A percentile compares a stretch with the other conserved stretches of the same genome.
These are phyloP conservation scores for Rhodotorula paludigena DNA, from an alignment of 768 basidiomycete genomes.

Conservation along the genomic window DNA sequence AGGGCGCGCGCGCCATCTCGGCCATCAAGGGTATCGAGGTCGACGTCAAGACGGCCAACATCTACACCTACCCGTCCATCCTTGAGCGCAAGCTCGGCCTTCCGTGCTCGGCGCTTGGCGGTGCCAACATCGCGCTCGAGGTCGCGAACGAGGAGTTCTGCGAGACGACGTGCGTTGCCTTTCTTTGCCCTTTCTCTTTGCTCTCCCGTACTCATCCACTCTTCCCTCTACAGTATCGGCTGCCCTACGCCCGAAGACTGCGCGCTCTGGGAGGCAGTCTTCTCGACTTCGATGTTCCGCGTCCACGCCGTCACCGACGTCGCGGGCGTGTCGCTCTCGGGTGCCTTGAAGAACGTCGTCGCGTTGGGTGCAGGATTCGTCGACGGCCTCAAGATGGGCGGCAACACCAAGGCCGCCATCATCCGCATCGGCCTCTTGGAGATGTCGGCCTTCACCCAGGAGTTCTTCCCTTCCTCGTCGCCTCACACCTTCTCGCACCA, in stretches of 20 bases:
- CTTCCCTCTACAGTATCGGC: constrained; percentile 22
- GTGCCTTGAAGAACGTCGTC: constrained; percentile 52
- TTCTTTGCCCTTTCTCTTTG: constrained; percentile 31
- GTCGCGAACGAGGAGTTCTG: constrained; percentile 50
- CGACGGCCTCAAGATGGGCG: constrained; percentile 47
- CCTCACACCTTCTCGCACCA: constrained; percentile 50
- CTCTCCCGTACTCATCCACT: not conserved
- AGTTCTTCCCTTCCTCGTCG: constrained; percentile 50
- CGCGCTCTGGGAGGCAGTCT: constrained; percentile 45
- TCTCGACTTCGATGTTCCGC: constrained; percentile 48
- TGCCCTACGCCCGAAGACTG: constrained; percentile 37
- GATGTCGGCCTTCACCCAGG: constrained; percentile 51
- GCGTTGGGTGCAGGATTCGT: constrained; percentile 45
- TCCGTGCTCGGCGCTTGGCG: constrained; percentile 49
- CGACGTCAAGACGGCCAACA: constrained; percentile 47
- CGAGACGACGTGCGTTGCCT: constrained; percentile 47
- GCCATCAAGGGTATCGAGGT: constrained; percentile 52
- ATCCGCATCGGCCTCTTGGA: constrained; percentile 53
- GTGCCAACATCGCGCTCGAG: constrained; percentile 51
- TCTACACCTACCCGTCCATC: constrained; percentile 51
- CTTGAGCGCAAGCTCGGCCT: constrained; percentile 48
- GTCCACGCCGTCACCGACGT: constrained; percentile 51
- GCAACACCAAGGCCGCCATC: constrained; percentile 48
- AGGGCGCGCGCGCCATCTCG: constrained; percentile 49
- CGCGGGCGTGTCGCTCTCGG: constrained; percentile 51